Conservation (phyloP, 805 yeast species). For the Myxozyma geophila region DNA sequence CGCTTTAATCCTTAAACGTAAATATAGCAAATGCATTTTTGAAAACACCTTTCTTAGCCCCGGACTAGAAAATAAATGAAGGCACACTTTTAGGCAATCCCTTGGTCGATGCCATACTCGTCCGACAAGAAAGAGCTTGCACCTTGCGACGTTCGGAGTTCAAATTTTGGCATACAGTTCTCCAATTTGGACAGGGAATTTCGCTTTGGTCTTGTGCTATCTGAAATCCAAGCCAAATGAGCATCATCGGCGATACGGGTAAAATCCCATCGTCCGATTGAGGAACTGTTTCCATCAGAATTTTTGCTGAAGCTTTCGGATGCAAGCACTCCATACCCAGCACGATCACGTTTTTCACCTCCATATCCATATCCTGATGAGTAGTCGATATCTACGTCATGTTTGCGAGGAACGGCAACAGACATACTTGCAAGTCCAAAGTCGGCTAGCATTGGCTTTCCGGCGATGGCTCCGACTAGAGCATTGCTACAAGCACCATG, state of each 20-base stretch:
- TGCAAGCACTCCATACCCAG: slow-evolving; percentile 26
- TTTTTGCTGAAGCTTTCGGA: slow-evolving; percentile 4
- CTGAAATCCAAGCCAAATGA: slow-evolving; percentile 2
- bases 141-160: slow-evolving; percentile 5
- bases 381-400: slow-evolving; percentile 16
- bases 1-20: too few relatives aligned
- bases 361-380: slow-evolving; percentile 29
- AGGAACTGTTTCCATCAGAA: not conserved
- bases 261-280: slow-evolving; percentile 24
- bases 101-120: not conserved
- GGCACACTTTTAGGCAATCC: not conserved
- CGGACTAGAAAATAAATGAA: too few relatives aligned
- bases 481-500: slow-evolving; percentile 50
- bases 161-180: not conserved
- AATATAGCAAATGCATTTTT: too few relatives aligned
- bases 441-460: slow-evolving; percentile 43
- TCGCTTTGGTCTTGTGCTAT: not conserved
- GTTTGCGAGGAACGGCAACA: slow-evolving; percentile 35
- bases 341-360: slow-evolving; percentile 29
- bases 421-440: slow-evolving; percentile 42
- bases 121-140: not conserved
- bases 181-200: not conserved
- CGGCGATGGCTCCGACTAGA: slow-evolving; percentile 43
- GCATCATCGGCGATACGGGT: slow-evolving; percentile 30
- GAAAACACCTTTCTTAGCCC: too few relatives aligned